phyloP scores from a whole-genome alignment of 306 rosid genomes.

The Boehmeria nivea region DNA sequence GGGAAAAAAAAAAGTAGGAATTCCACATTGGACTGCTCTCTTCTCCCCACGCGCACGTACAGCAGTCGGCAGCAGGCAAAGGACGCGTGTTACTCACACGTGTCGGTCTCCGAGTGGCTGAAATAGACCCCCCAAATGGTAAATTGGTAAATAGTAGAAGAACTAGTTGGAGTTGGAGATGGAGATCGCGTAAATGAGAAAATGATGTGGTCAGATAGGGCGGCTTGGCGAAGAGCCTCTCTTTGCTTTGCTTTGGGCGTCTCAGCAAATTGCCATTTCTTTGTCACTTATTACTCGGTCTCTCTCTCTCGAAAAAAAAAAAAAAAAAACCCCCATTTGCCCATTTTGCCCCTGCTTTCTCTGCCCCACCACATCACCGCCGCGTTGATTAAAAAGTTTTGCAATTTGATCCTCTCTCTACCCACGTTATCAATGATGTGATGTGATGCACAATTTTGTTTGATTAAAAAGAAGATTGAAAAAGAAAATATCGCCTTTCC shows the following conservation, averaged over 20 bases:
- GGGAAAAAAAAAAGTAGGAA: background rate
- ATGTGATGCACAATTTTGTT: background rate
- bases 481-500: background rate
- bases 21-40: background rate
- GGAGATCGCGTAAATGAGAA: constrained; percentile 3
- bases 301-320: too few relatives aligned
- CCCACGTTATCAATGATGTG: constrained; percentile 7
- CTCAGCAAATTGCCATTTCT: too few relatives aligned
- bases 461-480: too few relatives aligned
- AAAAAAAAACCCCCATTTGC: too few relatives aligned
- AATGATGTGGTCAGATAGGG: constrained; percentile 34
- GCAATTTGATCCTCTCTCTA: background rate
- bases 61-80: background rate
- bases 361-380: too few relatives aligned
- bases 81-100: constrained; percentile 17
- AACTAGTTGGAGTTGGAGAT: too few relatives aligned
- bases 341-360: constrained; percentile 22
- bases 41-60: background rate
- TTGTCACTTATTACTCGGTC: too few relatives aligned
- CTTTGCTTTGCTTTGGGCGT: too few relatives aligned
- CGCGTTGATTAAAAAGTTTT: background rate
- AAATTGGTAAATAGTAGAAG: too few relatives aligned
- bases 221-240: constrained; percentile 17
- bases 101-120: too few relatives aligned
- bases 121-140: too few relatives aligned